Conservation (phyloP, 345 rosid genomes). For the Acer negundo region DNA sequence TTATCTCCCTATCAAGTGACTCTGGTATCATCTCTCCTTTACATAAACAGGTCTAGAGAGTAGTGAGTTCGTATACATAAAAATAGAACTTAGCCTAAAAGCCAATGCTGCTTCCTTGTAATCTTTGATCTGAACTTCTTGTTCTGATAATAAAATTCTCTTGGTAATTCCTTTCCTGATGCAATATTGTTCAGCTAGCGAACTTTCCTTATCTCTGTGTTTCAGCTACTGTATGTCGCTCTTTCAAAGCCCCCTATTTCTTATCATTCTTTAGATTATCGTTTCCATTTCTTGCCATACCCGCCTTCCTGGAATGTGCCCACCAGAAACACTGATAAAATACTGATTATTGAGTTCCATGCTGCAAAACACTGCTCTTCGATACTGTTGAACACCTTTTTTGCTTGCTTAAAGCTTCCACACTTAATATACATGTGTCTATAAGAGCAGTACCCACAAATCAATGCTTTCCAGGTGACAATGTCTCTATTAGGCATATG, state of each 20-base stretch:
- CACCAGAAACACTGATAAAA: too few species aligned
- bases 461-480: constrained; percentile 78
- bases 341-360: constrained; percentile 80
- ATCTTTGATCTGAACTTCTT: not conserved
- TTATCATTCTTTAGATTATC: too few species aligned
- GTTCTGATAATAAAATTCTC: not conserved
- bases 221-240: too few species aligned
- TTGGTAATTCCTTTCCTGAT: not conserved
- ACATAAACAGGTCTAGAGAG: too few species aligned
- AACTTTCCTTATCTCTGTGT: too few species aligned
- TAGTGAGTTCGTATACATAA: too few species aligned
- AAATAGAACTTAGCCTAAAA: not conserved
- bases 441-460: constrained; percentile 81
- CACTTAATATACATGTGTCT: constrained; percentile 81
- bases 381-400: constrained; percentile 55
- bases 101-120: not conserved
- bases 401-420: constrained; percentile 56
- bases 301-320: too few species aligned
- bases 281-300: too few species aligned
- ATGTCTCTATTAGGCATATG: constrained; percentile 68
- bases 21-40: not conserved
- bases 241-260: too few species aligned
- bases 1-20: not conserved
- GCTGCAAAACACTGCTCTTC: constrained; percentile 58
- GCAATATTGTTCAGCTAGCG: constrained; percentile 2